A percentile compares a stretch with the other conserved stretches of the same genome.
Evolutionary conservation across 2,329 filamentous ascomycete species (phyloP).

Genomic region (Kalmusia sp.): DNA sequence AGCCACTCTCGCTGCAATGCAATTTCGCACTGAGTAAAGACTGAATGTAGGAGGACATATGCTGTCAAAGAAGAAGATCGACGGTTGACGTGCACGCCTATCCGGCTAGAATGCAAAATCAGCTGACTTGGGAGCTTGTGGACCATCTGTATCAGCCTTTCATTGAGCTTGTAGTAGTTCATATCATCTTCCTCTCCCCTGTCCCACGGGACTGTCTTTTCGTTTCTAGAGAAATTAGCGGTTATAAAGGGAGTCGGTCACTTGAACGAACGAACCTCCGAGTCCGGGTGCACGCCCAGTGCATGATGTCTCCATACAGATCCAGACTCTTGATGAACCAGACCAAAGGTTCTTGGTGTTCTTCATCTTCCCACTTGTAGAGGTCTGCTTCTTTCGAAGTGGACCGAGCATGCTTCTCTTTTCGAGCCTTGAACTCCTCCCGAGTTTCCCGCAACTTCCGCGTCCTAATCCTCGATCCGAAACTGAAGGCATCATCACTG

Average conservation of each 20-base stretch:
- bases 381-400: constrained; percentile 15
- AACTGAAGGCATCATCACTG: constrained; percentile 69
- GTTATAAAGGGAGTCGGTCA: neutral
- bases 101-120: constrained; percentile 65
- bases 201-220: constrained; percentile 67
- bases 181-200: constrained; percentile 44
- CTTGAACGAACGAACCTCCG: constrained; percentile 52
- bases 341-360: constrained; percentile 55
- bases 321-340: constrained; percentile 62
- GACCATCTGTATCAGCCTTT: constrained; percentile 36
- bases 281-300: constrained; percentile 66
- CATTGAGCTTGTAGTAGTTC: constrained; percentile 61
- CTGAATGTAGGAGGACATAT: constrained; percentile 72
- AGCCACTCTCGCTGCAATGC: constrained; percentile 74
- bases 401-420: neutral
- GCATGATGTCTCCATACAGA: constrained; percentile 63
- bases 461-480: constrained; percentile 64
- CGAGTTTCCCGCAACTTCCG: constrained; percentile 10
- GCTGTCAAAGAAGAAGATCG: constrained; percentile 68
- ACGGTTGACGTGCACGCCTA: constrained; percentile 69
- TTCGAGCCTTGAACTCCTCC: neutral
- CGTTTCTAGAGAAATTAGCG: constrained; percentile 32
- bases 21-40: constrained; percentile 70
- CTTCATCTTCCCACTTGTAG: constrained; percentile 59
- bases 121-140: constrained; percentile 49